phyloP scores from a whole-genome alignment of 805 yeast species.

The Wickerhamiella cacticola region DNA sequence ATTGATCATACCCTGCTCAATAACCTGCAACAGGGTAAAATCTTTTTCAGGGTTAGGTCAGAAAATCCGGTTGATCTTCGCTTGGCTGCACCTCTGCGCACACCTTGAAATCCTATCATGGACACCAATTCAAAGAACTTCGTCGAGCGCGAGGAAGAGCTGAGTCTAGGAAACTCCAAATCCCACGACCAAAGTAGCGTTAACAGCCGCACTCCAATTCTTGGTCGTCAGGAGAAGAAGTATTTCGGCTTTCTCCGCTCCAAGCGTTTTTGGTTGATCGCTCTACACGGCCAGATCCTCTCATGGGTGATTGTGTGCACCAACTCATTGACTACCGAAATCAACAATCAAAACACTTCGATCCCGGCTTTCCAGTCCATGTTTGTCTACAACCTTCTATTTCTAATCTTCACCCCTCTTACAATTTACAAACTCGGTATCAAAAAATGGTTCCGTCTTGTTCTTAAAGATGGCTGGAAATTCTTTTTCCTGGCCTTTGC shows the following conservation, averaged over 20 bases:
- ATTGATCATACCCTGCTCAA: too few relatives aligned
- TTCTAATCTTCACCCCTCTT: slow-evolving; percentile 31
- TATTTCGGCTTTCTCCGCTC: slow-evolving; percentile 27
- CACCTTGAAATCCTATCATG: neutral
- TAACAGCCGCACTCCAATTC: slow-evolving; percentile 1
- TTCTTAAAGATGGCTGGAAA: slow-evolving; percentile 33
- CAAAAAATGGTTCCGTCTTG: slow-evolving; percentile 27
- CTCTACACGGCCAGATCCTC: slow-evolving; percentile 33
- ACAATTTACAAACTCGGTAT: slow-evolving; percentile 32
- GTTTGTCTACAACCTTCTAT: slow-evolving; percentile 32
- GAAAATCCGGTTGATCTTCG: neutral
- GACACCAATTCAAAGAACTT: neutral
- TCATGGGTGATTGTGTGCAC: slow-evolving; percentile 34
- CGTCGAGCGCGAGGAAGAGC: neutral
- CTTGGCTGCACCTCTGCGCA: neutral
- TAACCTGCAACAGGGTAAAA: neutral
- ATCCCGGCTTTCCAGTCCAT: slow-evolving; percentile 37
- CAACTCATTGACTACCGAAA: slow-evolving; percentile 33
- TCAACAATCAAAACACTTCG: slow-evolving; percentile 30
- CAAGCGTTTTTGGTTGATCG: slow-evolving; percentile 32
- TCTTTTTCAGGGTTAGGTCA: neutral
- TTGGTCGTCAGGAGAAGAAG: slow-evolving; percentile 1
- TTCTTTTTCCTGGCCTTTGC: slow-evolving; percentile 34
- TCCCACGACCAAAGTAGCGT: neutral
- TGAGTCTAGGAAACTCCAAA: neutral